These are phyloP conservation scores for Orbilia brochopaga DNA, from an alignment of 2,329 filamentous ascomycete genomes.

Conservation along the genomic window DNA sequence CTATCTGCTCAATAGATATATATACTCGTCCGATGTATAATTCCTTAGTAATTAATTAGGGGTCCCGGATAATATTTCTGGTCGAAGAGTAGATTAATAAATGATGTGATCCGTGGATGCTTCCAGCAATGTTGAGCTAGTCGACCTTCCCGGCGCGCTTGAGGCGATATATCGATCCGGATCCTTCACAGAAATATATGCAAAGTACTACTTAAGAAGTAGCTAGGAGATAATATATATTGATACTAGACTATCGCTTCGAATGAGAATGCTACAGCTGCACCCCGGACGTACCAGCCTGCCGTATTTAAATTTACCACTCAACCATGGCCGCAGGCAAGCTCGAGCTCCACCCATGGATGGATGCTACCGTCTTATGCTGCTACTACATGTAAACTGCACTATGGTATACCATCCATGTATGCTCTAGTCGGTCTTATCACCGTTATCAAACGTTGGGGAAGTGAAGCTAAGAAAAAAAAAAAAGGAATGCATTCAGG, in stretches of 20 bases:
- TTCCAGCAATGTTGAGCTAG: too few relatives aligned
- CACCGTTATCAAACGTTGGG: neutral
- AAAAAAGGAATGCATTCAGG: neutral
- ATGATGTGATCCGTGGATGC: too few relatives aligned
- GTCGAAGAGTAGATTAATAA: neutral
- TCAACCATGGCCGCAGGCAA: too few relatives aligned
- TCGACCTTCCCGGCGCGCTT: neutral
- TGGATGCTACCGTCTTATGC: neutral
- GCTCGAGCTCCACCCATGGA: neutral
- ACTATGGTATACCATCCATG: too few relatives aligned
- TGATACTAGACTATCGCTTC: too few relatives aligned
- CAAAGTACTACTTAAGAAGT: neutral
- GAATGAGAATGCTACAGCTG: neutral
- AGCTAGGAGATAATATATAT: too few relatives aligned
- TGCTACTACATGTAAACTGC: neutral
- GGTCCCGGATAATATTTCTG: too few relatives aligned
- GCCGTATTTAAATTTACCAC: neutral
- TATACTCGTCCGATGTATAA: too few relatives aligned
- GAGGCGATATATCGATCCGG: neutral
- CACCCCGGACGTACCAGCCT: neutral
- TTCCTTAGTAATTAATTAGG: too few relatives aligned
- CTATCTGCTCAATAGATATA: too few relatives aligned
- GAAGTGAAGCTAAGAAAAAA: neutral
- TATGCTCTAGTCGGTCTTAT: too few relatives aligned
- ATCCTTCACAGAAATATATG: constrained; percentile 9